A percentile compares a stretch with the other conserved stretches of the same genome.
Conservation (phyloP, 441 rosid genomes). For the Biscutella laevigata region DNA sequence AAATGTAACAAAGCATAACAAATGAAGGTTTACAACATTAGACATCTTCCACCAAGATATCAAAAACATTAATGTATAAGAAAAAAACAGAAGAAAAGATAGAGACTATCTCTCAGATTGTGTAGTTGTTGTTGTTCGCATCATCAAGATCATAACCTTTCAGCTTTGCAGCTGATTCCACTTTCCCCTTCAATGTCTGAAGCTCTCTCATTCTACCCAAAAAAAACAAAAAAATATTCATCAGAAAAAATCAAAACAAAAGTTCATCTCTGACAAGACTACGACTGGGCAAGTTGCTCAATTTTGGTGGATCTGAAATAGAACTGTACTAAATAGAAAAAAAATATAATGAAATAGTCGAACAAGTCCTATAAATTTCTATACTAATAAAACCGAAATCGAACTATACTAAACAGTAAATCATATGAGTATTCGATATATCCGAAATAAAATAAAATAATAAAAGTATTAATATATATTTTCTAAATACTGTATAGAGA, state of each 20-base stretch:
- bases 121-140: slow-evolving; percentile 22
- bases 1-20: slow-evolving; percentile 4
- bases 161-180: slow-evolving; percentile 54
- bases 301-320: too few relatives aligned
- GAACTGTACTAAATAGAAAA: too few relatives aligned
- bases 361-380: too few relatives aligned
- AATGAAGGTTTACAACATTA: slow-evolving; percentile 4
- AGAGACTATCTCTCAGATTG: slow-evolving; percentile 20
- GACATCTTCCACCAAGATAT: slow-evolving; percentile 17
- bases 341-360: too few relatives aligned
- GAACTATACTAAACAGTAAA: too few relatives aligned
- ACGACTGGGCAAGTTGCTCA: too few relatives aligned
- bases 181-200: slow-evolving; percentile 53
- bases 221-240: too few relatives aligned
- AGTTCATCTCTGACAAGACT: background rate
- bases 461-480: too few relatives aligned
- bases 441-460: too few relatives aligned
- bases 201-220: slow-evolving; percentile 58
- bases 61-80: background rate
- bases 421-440: too few relatives aligned
- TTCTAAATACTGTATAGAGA: too few relatives aligned
- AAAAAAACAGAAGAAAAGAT: background rate
- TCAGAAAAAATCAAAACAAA: background rate
- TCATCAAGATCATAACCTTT: slow-evolving; percentile 50
- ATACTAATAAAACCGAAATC: too few relatives aligned